phyloP scores from a whole-genome alignment of 257 asterid genomes.

The Cynanchum wilfordii region DNA sequence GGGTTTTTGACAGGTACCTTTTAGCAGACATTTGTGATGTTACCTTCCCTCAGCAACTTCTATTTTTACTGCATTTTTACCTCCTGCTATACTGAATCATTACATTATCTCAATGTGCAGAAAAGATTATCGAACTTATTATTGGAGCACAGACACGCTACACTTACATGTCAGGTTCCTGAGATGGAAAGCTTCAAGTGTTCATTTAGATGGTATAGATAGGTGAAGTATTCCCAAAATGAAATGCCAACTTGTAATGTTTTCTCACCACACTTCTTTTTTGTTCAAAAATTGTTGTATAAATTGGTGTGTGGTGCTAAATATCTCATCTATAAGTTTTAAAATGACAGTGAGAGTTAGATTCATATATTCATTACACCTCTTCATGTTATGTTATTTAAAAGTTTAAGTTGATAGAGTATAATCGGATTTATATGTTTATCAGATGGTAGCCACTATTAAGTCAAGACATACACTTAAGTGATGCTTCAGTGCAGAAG shows the following conservation, averaged over 20 bases:
- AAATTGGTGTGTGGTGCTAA: neutral
- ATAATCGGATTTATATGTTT: too few relatives aligned
- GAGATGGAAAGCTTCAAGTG: conserved; percentile 21
- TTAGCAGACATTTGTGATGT: neutral
- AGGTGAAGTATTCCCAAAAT: neutral
- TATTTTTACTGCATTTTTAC: neutral
- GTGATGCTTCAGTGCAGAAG: neutral
- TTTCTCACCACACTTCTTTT: neutral
- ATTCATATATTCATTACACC: too few relatives aligned
- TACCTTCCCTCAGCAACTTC: neutral
- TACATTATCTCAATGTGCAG: conserved; percentile 33
- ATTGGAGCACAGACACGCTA: conserved; percentile 94
- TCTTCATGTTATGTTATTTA: too few relatives aligned
- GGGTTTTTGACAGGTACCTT: conserved; percentile 75
- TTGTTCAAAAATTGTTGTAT: neutral
- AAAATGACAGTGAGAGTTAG: too few relatives aligned
- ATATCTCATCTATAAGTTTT: too few relatives aligned
- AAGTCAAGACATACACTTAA: neutral
- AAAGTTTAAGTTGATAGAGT: too few relatives aligned
- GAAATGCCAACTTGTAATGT: neutral
- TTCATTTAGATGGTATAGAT: neutral
- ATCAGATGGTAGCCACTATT: neutral
- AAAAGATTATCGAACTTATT: conserved; percentile 80
- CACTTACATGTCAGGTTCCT: conserved; percentile 98
- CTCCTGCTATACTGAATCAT: neutral